A percentile compares a stretch with the other conserved stretches of the same genome.
Evolutionary conservation across 176 grass and related monocot genomes (phyloP).

Genomic region (Coix lacrymajobi): DNA sequence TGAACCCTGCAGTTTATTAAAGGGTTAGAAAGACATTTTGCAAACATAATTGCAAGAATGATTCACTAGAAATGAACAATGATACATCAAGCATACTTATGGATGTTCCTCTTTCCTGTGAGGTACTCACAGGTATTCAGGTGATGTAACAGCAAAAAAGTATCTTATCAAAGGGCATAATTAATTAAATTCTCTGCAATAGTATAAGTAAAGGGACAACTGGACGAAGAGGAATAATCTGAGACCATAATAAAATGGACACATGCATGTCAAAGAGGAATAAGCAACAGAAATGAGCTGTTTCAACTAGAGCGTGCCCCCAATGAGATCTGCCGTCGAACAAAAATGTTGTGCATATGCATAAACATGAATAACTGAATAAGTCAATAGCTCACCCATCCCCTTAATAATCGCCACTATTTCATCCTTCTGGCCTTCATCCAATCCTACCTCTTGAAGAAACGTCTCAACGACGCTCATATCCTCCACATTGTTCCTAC

Average conservation of each 20-base stretch:
- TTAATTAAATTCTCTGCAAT: neutral
- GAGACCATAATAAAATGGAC: neutral
- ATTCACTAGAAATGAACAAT: neutral
- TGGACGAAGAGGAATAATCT: neutral
- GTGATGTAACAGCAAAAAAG: neutral
- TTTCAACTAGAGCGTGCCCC: neutral
- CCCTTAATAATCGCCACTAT: slow-evolving; percentile 74
- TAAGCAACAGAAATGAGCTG: neutral
- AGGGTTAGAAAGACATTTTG: neutral
- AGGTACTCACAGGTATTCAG: neutral
- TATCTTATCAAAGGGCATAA: neutral
- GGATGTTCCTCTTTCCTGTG: neutral
- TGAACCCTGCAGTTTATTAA: slow-evolving; percentile 53
- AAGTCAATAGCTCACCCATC: slow-evolving; percentile 58
- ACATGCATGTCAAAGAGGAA: neutral
- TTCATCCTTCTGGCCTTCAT: slow-evolving; percentile 47
- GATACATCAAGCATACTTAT: neutral
- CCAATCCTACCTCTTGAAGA: slow-evolving; percentile 56
- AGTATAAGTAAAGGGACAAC: neutral
- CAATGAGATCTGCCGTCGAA: neutral
- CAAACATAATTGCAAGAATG: neutral
- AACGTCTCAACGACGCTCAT: slow-evolving; percentile 52
- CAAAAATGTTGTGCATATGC: neutral
- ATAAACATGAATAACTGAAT: neutral
- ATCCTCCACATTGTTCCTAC: slow-evolving; percentile 75